Evolutionary conservation across 2,329 filamentous ascomycete genomes (phyloP), one percentile per base, ranked within the genome.

Genomic region (Penicillium sp.): DNA sequence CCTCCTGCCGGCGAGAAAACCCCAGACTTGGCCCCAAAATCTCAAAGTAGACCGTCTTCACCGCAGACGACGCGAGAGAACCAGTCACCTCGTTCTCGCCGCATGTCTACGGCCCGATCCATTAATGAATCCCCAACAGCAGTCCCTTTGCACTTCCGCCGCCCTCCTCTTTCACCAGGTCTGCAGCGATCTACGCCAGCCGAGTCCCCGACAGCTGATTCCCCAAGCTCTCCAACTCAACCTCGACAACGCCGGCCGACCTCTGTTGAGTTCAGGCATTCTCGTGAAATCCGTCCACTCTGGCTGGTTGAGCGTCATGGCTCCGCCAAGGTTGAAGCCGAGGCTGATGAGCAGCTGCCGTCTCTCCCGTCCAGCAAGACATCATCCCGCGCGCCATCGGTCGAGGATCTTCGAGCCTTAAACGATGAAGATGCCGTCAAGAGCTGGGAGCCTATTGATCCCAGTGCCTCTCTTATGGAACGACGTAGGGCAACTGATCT

Each of bases 281-380:
- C 63, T 12, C 76, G 76, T 37, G 86, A 92, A 56, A 82, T 89
- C 54, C 81, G 84, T 50, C 89, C 89, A 0, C 68, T 95, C 6
- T 90, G 85, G 62, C 79, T 95, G 14, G 77, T 94, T 5, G 85
- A 93, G 60, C 79, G 72, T 18, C 76, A 73, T 48, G 65, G 67
- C 13, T 46, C 57, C 7, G 55, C 47, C 12, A 72, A 73, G 51
- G 55, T 59, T 12, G 65, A 60, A 45, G 58, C 54, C 11, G 59
- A 67, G 26, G 44, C 47, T 10, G 63, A 69, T 16, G 68, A 69
- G 34, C 52, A 64, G 3, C 59, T 70, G 31, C 72, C 73, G 22
- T 69, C 69, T n/a, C 59, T 76, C 8, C 73, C 73, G 26, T 69
- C 69, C 4, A 75, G 72, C 54, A 65, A 67, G 48, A 64, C 59